These are phyloP conservation scores for Tricholomella constricta DNA, from an alignment of 768 basidiomycete genomes.

Conservation along the genomic window DNA sequence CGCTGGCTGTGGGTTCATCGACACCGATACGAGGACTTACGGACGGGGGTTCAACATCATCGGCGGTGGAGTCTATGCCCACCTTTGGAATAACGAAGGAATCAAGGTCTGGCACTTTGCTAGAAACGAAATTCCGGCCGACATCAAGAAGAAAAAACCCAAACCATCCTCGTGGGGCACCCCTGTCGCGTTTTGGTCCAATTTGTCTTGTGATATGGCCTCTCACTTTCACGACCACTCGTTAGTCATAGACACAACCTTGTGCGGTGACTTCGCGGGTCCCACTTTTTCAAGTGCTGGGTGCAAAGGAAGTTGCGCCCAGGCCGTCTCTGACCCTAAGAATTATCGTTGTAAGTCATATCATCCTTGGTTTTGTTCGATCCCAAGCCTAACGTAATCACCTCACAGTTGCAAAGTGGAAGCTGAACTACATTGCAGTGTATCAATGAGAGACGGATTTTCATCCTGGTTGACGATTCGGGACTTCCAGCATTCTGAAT, in stretches of 20 bases:
- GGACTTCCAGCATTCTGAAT: no score
- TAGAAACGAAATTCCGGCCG: constrained; percentile 50
- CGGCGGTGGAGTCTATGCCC: constrained; percentile 55
- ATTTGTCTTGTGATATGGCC: constrained; percentile 48
- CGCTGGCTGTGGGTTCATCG: constrained; percentile 52
- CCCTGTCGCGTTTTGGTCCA: constrained; percentile 54
- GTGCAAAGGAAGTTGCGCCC: constrained; percentile 48
- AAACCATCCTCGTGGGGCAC: constrained; percentile 52
- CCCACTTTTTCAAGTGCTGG: constrained; percentile 34
- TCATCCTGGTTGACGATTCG: neutral
- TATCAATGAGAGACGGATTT: constrained; percentile 9
- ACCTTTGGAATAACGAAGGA: constrained; percentile 53
- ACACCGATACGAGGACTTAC: constrained; percentile 38
- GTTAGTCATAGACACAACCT: constrained; percentile 48
- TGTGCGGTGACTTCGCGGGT: constrained; percentile 51
- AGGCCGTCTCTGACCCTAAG: constrained; percentile 52
- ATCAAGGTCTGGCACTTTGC: constrained; percentile 62
- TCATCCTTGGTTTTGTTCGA: neutral
- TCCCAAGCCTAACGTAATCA: constrained; percentile 1
- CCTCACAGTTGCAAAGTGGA: constrained; percentile 52
- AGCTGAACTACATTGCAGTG: constrained; percentile 52
- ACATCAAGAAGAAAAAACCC: constrained; percentile 47
- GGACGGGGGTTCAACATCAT: constrained; percentile 47
- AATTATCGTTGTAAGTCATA: constrained; percentile 48
- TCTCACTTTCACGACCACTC: constrained; percentile 55